phyloP scores from a whole-genome alignment of 495 filamentous ascomycete species.

The Podospora bellae-mahoneyi region DNA sequence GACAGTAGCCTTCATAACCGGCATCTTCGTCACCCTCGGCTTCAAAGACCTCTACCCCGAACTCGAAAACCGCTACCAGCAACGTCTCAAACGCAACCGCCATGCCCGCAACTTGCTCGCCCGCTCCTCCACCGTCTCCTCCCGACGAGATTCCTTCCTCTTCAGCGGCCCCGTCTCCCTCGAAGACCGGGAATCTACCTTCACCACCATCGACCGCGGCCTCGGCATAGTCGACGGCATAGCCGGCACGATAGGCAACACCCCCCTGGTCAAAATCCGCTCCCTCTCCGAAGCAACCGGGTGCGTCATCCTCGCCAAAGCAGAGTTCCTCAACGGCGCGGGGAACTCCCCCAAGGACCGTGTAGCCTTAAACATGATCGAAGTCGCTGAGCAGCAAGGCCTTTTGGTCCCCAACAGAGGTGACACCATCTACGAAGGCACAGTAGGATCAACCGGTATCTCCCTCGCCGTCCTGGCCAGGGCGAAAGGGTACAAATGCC shows the following conservation, averaged over 20 bases:
- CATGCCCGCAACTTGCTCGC: neutral
- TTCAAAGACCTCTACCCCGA: constrained; percentile 74
- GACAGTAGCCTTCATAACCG: constrained; percentile 68
- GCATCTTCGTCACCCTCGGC: constrained; percentile 66
- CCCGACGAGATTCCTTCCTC: constrained; percentile 34
- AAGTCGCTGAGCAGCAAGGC: constrained; percentile 74
- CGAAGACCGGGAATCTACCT: constrained; percentile 45
- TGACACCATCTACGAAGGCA: constrained; percentile 96
- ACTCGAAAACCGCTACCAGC: constrained; percentile 59
- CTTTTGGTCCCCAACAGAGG: constrained; percentile 75
- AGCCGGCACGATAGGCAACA: constrained; percentile 91
- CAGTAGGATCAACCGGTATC: constrained; percentile 90
- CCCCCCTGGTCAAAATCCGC: constrained; percentile 82
- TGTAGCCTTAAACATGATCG: constrained; percentile 86
- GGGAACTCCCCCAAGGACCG: constrained; percentile 94
- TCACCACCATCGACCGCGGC: constrained; percentile 18
- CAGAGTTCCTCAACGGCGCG: constrained; percentile 95
- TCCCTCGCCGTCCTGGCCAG: constrained; percentile 85
- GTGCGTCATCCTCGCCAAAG: constrained; percentile 89
- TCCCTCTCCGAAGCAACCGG: constrained; percentile 88
- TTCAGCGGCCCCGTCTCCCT: constrained; percentile 47
- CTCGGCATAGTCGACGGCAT: constrained; percentile 61
- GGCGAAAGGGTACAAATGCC: constrained; percentile 82
- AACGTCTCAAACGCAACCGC: constrained; percentile 25
- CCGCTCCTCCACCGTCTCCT: constrained; percentile 8